Percentiles rank a stretch among this genome's conserved stretches.
phyloP scores from a whole-genome alignment of 371 early-diverging fungal species.

The Actinomucor elegans region DNA sequence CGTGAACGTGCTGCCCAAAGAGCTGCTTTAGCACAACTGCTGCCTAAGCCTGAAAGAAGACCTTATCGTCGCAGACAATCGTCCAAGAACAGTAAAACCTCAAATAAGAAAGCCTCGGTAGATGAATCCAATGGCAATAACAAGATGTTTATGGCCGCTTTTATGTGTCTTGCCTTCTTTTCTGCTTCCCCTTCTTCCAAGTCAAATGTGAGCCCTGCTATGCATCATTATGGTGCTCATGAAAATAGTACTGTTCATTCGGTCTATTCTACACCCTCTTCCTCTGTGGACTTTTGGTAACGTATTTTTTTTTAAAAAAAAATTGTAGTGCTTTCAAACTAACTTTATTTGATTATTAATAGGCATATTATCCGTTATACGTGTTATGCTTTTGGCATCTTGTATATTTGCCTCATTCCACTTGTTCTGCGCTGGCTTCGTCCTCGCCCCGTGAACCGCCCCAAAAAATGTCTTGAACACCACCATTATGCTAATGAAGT shows the following conservation, averaged over 20 bases:
- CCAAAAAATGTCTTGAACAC: slow-evolving; percentile 18
- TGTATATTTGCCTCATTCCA: slow-evolving; percentile 29
- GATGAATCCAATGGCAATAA: slow-evolving; percentile 4
- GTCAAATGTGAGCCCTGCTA: neutral
- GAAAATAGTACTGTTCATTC: slow-evolving; percentile 2
- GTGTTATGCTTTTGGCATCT: slow-evolving; percentile 24
- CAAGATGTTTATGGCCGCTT: slow-evolving; percentile 44
- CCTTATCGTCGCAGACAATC: slow-evolving; percentile 26
- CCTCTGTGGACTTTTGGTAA: slow-evolving; percentile 13
- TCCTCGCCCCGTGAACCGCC: slow-evolving; percentile 16
- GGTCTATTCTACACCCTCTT: neutral
- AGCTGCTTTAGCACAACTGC: slow-evolving; percentile 26
- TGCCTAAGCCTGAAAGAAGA: slow-evolving; percentile 26
- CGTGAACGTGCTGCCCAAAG: slow-evolving; percentile 33
- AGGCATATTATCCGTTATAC: slow-evolving; percentile 21
- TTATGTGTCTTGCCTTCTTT: slow-evolving; percentile 42
- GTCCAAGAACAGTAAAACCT: neutral
- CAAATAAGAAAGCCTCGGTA: neutral
- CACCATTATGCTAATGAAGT: slow-evolving; percentile 37
- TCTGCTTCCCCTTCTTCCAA: slow-evolving; percentile 29
- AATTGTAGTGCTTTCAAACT: neutral
- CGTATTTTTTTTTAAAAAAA: neutral
- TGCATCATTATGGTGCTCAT: neutral
- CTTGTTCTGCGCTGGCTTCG: slow-evolving; percentile 26
- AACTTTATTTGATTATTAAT: neutral